Evolutionary conservation across 495 filamentous ascomycete genomes (phyloP), one percentile per base, ranked within the genome.

Genomic region (Penicillium tannophilum): DNA sequence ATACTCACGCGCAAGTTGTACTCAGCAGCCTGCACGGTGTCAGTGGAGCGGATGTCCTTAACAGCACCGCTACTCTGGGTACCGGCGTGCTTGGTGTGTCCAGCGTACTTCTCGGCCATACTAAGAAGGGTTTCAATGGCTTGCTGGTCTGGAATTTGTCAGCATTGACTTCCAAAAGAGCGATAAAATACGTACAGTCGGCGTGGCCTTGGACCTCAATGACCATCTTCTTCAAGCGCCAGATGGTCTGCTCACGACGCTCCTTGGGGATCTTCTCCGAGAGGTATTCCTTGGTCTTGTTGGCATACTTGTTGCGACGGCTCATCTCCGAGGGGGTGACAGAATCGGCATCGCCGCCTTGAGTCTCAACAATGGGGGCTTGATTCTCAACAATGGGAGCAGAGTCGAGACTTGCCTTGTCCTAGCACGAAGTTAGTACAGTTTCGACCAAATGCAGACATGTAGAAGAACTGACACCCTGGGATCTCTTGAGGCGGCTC

Each of bases 161-260:
- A 62, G 61, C 20, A 28, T 19, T 50, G 12, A 12, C 6, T 30
- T 16, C 52, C 24, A 20, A 16, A 56, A 11, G 8, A 11, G 49
- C 17, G 23, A 31, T 30, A 2, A 11, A 43, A 11, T 46, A 72
- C 85, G 71, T 71, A 88, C 86, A 98, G 61, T 98, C 94, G 52
- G 87, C 84, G 68, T 97, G 94, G 41, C 91, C 87, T 71, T 98
- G 94, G 55, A 96, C 89, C 79, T 98, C 94, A 55, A 97, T 82
- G 26, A 98, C 76, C 90, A 98, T 96, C 84, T 97, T 98, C 86
- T 97, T 98, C 56, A 98, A 72, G 48, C 94, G 90, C 83, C 86
- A 97, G 65, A 97, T 86, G 24, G 86, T 86, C 79, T 96, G 93
- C 3, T 98, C 92, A 30, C 93, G 92, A 57, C 95, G 92, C 76